A percentile compares a stretch with the other conserved stretches of the same genome.
These are phyloP conservation scores for Pichia rugopelliculosa DNA, from an alignment of 805 yeast genomes.

Conservation along the genomic window DNA sequence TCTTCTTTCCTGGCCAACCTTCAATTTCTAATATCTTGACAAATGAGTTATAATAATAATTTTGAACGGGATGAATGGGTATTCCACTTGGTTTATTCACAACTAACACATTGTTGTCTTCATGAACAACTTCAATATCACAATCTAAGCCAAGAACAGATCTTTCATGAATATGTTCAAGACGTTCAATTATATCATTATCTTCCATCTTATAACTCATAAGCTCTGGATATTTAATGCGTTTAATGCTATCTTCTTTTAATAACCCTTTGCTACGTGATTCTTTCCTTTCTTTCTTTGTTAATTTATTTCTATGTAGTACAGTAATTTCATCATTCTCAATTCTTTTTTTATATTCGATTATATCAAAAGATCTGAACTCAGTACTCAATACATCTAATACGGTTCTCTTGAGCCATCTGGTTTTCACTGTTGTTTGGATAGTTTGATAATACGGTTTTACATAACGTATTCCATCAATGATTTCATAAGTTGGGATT, in stretches of 20 bases:
- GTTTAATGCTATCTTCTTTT: not conserved
- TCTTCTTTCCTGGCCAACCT: conserved; percentile 8
- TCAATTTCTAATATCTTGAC: conserved; percentile 37
- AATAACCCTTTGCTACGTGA: not conserved
- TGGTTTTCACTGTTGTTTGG: conserved; percentile 34
- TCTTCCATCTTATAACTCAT: conserved; percentile 13
- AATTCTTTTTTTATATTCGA: conserved; percentile 20
- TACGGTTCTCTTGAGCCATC: conserved; percentile 36
- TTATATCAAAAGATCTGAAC: conserved; percentile 26
- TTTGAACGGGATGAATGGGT: conserved; percentile 49
- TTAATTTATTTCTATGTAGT: conserved; percentile 13
- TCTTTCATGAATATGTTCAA: conserved; percentile 27
- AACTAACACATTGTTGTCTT: conserved; percentile 29
- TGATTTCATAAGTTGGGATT: conserved; percentile 17
- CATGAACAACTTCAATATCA: conserved; percentile 14
- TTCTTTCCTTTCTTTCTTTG: conserved; percentile 12
- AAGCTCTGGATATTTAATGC: conserved; percentile 15
- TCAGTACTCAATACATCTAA: conserved; percentile 34
- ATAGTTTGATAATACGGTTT: conserved; percentile 35
- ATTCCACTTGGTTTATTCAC: conserved; percentile 48
- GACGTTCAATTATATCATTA: conserved; percentile 25
- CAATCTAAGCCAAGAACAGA: conserved; percentile 9
- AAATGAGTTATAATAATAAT: conserved; percentile 37
- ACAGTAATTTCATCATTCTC: conserved; percentile 15
- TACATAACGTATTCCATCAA: conserved; percentile 33